Base-by-base conservation (phyloP, 2,329 filamentous ascomycete genomes). In the Madurella fahalii region DNA sequence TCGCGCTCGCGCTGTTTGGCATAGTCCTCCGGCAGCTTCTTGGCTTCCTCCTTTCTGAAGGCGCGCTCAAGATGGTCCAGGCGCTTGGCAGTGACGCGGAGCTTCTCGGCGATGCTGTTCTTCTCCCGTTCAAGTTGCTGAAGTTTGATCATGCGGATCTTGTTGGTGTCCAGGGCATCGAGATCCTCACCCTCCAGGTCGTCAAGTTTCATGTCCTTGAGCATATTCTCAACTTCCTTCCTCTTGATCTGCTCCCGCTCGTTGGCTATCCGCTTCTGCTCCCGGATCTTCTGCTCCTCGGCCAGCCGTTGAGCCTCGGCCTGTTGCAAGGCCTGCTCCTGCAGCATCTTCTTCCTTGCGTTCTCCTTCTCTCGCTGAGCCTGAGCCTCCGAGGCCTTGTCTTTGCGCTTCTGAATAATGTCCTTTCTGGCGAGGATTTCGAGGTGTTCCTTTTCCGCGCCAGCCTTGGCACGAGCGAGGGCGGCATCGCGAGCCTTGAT, bases 11-110 rank as follows among this genome's bases (percentile, higher is more conserved):
- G 85, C 75, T 99, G 94, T 64, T 77, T 79, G 61, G 89, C 87
- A 68, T 95, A 96, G 68, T 99, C 94, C 48, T 86, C 84, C 54
- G 85, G 78, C 56, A 97, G 77, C 74, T 96, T 93, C 83, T 96
- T 96, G 67, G 87, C 76, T 74, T 99, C 94, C 75, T 97, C 94
- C 71, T 93, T 90, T 67, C 94, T 87, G 82, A 95, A 95, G 39
- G 94, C 94, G 77, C 94, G 89, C 78, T 99, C 94, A 65, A 99
- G 77, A 74, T 99, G 93, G 69, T 99, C 94, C 66, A 96, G 89
- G 61, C 94, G 88, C 83, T 96, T 97, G 71, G 88, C 90, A 57
- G 92, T 95, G 65, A 95, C 84, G 65, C 91, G 87, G 50, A 97
- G 83, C 70, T 89, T 90, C 74, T 96, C 91, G 61, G 89, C 90